Percentiles rank a stretch among this genome's conserved stretches.
phyloP scores from a whole-genome alignment of 768 basidiomycete species.

The Clathrus columnatus region DNA sequence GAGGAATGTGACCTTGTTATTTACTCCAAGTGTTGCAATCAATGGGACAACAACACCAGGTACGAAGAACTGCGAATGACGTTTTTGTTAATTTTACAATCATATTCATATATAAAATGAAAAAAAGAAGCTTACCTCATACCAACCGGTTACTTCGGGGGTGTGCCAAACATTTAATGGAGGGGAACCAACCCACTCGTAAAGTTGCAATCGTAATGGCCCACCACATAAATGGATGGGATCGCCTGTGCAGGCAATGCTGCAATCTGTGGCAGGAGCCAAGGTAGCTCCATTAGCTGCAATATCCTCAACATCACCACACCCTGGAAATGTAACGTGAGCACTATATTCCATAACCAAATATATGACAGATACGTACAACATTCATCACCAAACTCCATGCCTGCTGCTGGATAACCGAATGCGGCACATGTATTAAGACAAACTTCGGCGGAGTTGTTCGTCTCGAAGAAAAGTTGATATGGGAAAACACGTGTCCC shows the following conservation, averaged over 20 bases:
- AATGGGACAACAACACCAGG: slow-evolving; percentile 62
- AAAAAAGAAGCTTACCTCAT: slow-evolving; percentile 44
- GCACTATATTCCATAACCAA: not conserved
- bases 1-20: slow-evolving; percentile 74
- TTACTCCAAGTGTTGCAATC: slow-evolving; percentile 67
- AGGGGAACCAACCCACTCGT: slow-evolving; percentile 14
- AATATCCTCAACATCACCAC: slow-evolving; percentile 59
- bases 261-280: slow-evolving; percentile 31
- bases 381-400: slow-evolving; percentile 66
- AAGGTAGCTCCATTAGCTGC: slow-evolving; percentile 23
- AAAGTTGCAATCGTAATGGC: slow-evolving; percentile 34
- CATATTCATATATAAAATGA: too few relatives aligned
- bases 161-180: slow-evolving; percentile 55
- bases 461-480: slow-evolving; percentile 47
- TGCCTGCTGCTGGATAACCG: slow-evolving; percentile 63
- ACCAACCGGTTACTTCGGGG: slow-evolving; percentile 55
- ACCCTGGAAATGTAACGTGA: slow-evolving; percentile 35
- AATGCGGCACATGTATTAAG: slow-evolving; percentile 59
- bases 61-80: slow-evolving; percentile 31
- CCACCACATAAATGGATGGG: slow-evolving; percentile 62
- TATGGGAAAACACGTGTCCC: slow-evolving; percentile 48
- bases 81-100: not conserved
- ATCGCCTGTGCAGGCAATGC: slow-evolving; percentile 58
- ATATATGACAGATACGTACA: slow-evolving; percentile 36
- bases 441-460: slow-evolving; percentile 59